A percentile compares a stretch with the other conserved stretches of the same genome.
phyloP scores from a whole-genome alignment of 129 eudicot species.

The Flaveria brownii region DNA sequence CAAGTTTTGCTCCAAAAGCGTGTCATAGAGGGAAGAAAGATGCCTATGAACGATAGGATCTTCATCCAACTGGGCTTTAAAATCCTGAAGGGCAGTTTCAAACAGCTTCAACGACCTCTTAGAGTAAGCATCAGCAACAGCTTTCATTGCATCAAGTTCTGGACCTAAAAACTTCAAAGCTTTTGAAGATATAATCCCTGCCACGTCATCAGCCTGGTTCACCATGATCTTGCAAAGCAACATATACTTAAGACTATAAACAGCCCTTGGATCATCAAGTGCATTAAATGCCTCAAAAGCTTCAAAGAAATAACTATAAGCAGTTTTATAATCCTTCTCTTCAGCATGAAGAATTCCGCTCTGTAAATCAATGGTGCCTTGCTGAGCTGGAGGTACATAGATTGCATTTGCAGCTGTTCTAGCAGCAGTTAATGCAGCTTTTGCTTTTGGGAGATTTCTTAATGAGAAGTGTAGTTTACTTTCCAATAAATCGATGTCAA shows the following conservation, averaged over 20 bases:
- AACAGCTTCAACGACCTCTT: constrained; percentile 68
- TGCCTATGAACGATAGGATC: constrained; percentile 86
- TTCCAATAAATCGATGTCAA: constrained; percentile 62
- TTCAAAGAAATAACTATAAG: constrained; percentile 74
- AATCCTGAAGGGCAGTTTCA: constrained; percentile 63
- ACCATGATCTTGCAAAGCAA: constrained; percentile 67
- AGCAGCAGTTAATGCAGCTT: constrained; percentile 73
- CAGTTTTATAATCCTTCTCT: constrained; percentile 75
- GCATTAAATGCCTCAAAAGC: constrained; percentile 86
- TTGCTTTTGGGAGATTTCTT: constrained; percentile 66
- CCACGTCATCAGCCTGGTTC: constrained; percentile 70
- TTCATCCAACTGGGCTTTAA: constrained; percentile 69
- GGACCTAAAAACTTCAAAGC: constrained; percentile 71
- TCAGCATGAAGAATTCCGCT: constrained; percentile 70
- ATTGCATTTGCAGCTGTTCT: constrained; percentile 86
- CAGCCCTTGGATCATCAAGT: constrained; percentile 70
- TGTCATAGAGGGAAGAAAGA: constrained; percentile 64
- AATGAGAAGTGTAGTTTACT: constrained; percentile 64
- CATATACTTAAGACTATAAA: constrained; percentile 79
- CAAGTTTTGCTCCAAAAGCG: constrained; percentile 64
- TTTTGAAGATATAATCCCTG: constrained; percentile 76
- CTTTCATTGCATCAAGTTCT: constrained; percentile 85
- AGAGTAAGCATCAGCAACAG: constrained; percentile 79
- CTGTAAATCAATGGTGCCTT: constrained; percentile 62
- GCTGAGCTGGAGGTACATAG: constrained; percentile 72